Evolutionary conservation across 2,329 filamentous ascomycete genomes (phyloP).

Genomic region (Diaporthe citriasiana): DNA sequence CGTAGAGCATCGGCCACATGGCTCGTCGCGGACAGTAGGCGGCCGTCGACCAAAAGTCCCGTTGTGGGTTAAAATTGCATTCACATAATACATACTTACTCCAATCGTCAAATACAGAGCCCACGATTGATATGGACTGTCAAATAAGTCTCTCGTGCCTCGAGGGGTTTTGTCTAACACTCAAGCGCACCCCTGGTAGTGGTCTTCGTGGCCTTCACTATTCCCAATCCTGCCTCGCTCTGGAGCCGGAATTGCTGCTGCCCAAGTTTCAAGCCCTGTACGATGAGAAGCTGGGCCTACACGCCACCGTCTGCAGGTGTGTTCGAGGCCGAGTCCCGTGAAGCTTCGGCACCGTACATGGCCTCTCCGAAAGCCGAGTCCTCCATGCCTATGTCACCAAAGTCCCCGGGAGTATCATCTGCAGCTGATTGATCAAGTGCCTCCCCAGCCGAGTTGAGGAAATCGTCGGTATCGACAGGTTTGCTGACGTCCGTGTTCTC

Average conservation of each 20-base stretch:
- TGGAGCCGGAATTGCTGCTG: not conserved
- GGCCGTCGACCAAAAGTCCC: not conserved
- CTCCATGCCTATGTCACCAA: conserved; percentile 76
- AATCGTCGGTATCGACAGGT: conserved; percentile 66
- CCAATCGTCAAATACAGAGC: not conserved
- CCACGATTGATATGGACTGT: conserved; percentile 1
- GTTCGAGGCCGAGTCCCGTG: conserved; percentile 47
- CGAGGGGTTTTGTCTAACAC: not conserved
- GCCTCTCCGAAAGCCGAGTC: conserved; percentile 89
- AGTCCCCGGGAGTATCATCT: conserved; percentile 58
- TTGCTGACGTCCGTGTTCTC: conserved; percentile 33
- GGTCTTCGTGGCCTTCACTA: not conserved
- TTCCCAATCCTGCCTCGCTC: not conserved
- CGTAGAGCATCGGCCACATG: not conserved
- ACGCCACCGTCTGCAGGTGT: conserved; percentile 52
- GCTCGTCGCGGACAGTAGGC: too few relatives aligned
- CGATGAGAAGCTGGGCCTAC: conserved; percentile 45
- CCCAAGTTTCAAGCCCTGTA: not conserved
- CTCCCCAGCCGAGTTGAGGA: conserved; percentile 79
- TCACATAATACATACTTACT: not conserved
- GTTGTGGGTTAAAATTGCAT: not conserved
- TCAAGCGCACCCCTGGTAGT: not conserved
- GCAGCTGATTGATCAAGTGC: conserved; percentile 73
- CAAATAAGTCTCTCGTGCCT: conserved; percentile 10
- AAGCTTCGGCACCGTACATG: conserved; percentile 74